These are phyloP conservation scores for Thraustochytrium sp. DNA, from an alignment of 352 stramenopile genomes.

Conservation along the genomic window DNA sequence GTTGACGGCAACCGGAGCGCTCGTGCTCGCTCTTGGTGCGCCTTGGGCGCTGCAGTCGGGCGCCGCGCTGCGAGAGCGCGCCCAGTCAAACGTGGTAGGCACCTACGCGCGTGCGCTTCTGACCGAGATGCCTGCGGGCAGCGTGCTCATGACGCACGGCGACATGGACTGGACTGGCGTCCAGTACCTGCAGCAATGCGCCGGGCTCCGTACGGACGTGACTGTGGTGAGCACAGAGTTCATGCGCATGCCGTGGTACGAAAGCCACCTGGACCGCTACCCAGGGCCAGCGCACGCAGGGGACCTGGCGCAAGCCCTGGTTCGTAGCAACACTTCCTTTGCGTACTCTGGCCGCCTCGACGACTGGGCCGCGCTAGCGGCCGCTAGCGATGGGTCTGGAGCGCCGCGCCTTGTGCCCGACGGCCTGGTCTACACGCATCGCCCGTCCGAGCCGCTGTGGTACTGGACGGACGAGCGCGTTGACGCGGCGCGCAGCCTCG, in stretches of 20 bases:
- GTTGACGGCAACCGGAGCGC: too few species aligned
- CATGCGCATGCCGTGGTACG: background rate
- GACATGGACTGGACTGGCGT: slow-evolving; percentile 82
- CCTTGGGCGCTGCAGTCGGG: background rate
- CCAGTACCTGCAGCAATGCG: slow-evolving; percentile 80
- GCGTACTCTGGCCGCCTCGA: background rate
- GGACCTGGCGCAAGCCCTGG: background rate
- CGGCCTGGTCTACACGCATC: background rate
- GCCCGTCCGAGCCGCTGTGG: background rate
- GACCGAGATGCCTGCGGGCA: slow-evolving; percentile 64
- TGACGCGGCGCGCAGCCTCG: background rate
- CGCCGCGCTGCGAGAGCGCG: background rate
- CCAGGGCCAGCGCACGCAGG: background rate
- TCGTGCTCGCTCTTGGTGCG: background rate
- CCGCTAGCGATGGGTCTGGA: background rate
- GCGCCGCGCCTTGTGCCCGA: background rate
- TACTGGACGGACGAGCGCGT: background rate
- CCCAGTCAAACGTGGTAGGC: slow-evolving; percentile 55
- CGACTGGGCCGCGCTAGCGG: background rate
- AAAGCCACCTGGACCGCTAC: background rate
- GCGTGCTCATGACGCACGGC: slow-evolving; percentile 81
- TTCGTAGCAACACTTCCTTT: background rate
- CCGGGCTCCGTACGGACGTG: slow-evolving; percentile 66
- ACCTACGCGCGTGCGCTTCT: slow-evolving; percentile 75
- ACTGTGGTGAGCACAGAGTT: slow-evolving; percentile 56